Base-by-base conservation (phyloP, 306 rosid species). In the Lagenaria siceraria region DNA sequence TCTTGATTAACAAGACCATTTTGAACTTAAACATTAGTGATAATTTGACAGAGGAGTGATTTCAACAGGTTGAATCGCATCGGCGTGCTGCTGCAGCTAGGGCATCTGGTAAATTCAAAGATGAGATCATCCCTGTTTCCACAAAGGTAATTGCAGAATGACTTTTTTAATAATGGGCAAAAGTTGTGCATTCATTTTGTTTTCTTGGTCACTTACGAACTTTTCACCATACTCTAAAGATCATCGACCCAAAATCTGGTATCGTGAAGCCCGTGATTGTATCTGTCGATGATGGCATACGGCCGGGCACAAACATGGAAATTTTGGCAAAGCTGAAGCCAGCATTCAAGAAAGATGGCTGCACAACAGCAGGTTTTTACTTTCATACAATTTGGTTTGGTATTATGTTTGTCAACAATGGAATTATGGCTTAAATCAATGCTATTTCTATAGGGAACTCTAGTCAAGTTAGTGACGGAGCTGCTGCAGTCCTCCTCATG, bases 401-500 rank as follows among this genome's bases (percentile, higher is more conserved):
- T 59, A 5, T 31, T 52, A 15, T 29, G 38, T 19, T 51, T 73
- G 22, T 52, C 18, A 6, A 52, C 6, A 31, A 5, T 31, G 19
- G 48, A 27, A 19, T 10, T 51, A 17, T 70, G 76, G 58, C 46
- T 31, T 49, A 72, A 25, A 60, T 53, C 8, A 48, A 66, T 48
- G 25, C 78, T 76, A 60, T 31, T 62, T 66, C 51, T 83, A 77
- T 69, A 95, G 98, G 98, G 77, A 95, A 90, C 85, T 90, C 97
- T 65, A 95, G 98, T 79, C 97, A 92, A 85, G 83, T 92, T 62
- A 92, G 97, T 77, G 97, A 95, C 60, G 98, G 97, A 22, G 97
- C 98, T 40, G 97, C 90, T 78, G 98, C 97, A 36, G 98, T 95
- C 46, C 98, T 95, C 35, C 91, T 95, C 59, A 90, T 89, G 98